A percentile compares a stretch with the other conserved stretches of the same genome.
phyloP scores from a whole-genome alignment of 805 yeast genomes.

The Clavispora santaluciae region DNA sequence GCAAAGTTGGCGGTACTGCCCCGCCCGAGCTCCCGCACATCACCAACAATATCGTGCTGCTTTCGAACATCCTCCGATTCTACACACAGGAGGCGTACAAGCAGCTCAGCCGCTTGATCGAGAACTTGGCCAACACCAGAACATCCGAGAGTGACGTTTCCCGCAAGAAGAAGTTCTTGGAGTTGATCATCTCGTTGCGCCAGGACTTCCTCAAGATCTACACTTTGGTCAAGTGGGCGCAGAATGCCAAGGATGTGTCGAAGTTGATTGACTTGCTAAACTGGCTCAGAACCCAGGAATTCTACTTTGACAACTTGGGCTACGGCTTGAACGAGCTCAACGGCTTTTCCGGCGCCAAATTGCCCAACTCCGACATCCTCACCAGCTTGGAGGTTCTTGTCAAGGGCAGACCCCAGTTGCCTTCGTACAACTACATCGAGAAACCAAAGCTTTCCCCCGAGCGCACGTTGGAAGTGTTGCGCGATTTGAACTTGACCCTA shows the following conservation, averaged over 20 bases:
- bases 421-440: constrained; percentile 56
- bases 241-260: constrained; percentile 64
- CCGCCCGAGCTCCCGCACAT: constrained; percentile 62
- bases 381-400: constrained; percentile 84
- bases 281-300: constrained; percentile 81
- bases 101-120: constrained; percentile 56
- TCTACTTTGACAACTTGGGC: constrained; percentile 54
- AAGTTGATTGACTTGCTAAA: constrained; percentile 79
- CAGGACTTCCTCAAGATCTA: constrained; percentile 82
- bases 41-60: constrained; percentile 62
- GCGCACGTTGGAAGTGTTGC: constrained; percentile 55
- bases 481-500: constrained; percentile 66
- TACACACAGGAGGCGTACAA: constrained; percentile 59
- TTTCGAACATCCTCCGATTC: constrained; percentile 54
- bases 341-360: constrained; percentile 78
- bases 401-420: constrained; percentile 70
- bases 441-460: constrained; percentile 46
- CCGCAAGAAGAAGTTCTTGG: constrained; percentile 66
- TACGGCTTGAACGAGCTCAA: constrained; percentile 66
- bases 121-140: constrained; percentile 47
- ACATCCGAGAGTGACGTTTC: constrained; percentile 49
- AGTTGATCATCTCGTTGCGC: constrained; percentile 64
- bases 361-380: constrained; percentile 85
- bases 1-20: not conserved
- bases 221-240: constrained; percentile 87